Evolutionary conservation across 148 eudicot species (phyloP).

Genomic region (Talinum fruticosum): DNA sequence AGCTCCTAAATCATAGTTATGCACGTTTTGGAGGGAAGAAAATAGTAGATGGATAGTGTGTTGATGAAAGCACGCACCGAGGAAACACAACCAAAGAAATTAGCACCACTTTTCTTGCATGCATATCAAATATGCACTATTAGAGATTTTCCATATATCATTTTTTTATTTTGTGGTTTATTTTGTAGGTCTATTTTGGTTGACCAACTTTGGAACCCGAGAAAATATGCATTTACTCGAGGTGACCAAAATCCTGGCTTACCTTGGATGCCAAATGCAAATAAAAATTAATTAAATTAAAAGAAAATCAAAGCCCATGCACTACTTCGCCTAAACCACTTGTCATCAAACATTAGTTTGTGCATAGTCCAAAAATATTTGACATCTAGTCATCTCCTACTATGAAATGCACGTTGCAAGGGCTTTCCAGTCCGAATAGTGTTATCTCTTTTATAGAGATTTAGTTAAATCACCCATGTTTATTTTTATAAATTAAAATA

Average conservation of each 20-base stretch:
- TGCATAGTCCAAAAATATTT: no score
- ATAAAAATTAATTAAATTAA: no score
- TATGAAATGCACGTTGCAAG: no score
- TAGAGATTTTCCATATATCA: background rate
- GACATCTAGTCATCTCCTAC: no score
- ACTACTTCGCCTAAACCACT: no score
- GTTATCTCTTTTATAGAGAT: no score
- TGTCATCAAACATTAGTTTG: no score
- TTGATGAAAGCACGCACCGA: background rate
- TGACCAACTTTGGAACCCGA: background rate
- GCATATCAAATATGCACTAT: background rate
- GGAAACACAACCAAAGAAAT: background rate
- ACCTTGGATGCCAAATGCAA: background rate
- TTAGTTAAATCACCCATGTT: no score
- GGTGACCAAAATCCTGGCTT: background rate
- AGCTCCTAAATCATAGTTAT: background rate
- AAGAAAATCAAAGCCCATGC: no score
- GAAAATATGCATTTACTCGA: background rate
- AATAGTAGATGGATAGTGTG: background rate
- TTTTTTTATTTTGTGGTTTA: background rate
- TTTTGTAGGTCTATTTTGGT: no score
- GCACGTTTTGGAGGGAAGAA: background rate
- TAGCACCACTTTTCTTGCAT: slow-evolving; percentile 1
- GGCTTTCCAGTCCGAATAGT: no score
- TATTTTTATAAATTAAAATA: no score